Percentiles rank a stretch among this genome's conserved stretches.
These are phyloP conservation scores for Halophytophthora polymorphica DNA, from an alignment of 352 stramenopile species.

Conservation along the genomic window DNA sequence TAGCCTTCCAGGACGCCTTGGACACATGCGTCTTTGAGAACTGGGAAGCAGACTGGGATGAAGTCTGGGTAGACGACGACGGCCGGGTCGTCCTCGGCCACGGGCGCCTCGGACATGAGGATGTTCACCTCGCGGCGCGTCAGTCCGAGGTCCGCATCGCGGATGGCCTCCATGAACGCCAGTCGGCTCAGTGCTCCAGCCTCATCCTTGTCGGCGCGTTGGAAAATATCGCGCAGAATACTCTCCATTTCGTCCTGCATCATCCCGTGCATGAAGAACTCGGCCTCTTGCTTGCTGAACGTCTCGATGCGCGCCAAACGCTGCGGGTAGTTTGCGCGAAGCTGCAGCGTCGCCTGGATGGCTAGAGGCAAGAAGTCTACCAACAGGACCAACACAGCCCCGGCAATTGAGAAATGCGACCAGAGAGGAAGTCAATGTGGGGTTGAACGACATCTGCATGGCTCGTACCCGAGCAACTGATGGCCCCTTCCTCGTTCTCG, in stretches of 20 bases:
- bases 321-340: constrained; percentile 43
- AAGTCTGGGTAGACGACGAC: constrained; percentile 53
- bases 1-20: constrained; percentile 59
- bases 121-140: constrained; percentile 74
- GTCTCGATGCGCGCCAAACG: constrained; percentile 39
- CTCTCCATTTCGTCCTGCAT: constrained; percentile 82
- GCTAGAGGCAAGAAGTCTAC: constrained; percentile 52
- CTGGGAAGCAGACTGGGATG: constrained; percentile 54
- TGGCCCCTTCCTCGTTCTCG: constrained; percentile 52
- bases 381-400: not conserved
- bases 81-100: constrained; percentile 22
- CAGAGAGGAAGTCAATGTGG: not conserved
- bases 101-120: constrained; percentile 59
- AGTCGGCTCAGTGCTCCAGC: constrained; percentile 36
- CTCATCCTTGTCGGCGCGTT: constrained; percentile 59
- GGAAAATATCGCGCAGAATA: constrained; percentile 73
- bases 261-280: constrained; percentile 73
- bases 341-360: constrained; percentile 40
- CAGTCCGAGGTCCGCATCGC: constrained; percentile 67
- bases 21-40: constrained; percentile 52
- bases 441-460: not conserved
- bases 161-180: constrained; percentile 67
- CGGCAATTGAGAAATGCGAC: not conserved
- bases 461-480: constrained; percentile 37
- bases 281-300: constrained; percentile 39